Percentiles rank a stretch among this genome's conserved stretches.
phyloP scores from a whole-genome alignment of 805 yeast genomes.

The Saccharomycopsis sp. region DNA sequence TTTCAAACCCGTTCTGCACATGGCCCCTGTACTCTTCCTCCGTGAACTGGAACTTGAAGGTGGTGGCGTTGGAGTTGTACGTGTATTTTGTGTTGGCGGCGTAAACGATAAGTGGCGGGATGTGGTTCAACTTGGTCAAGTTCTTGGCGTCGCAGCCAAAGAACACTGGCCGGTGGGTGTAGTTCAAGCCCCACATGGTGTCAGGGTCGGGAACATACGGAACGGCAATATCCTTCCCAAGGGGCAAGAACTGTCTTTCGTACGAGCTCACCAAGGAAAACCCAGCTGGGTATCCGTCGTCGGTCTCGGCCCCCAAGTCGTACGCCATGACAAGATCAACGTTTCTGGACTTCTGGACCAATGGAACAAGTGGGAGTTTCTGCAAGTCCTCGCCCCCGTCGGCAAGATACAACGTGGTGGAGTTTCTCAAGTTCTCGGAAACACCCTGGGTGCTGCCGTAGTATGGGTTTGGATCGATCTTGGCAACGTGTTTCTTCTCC shows the following conservation, averaged over 20 bases:
- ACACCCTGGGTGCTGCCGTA: constrained; percentile 32
- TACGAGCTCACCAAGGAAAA: constrained; percentile 47
- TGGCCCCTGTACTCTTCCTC: constrained; percentile 47
- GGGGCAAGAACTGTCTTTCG: constrained; percentile 43
- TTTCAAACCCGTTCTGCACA: constrained; percentile 67
- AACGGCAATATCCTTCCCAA: constrained; percentile 37
- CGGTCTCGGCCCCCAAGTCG: constrained; percentile 53
- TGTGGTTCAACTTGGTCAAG: constrained; percentile 27
- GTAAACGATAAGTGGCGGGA: constrained; percentile 69
- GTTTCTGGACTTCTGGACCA: constrained; percentile 42
- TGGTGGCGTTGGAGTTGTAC: constrained; percentile 58
- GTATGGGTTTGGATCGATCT: constrained; percentile 61
- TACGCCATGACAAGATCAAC: constrained; percentile 47
- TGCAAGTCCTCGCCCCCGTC: constrained; percentile 59
- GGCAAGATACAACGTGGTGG: constrained; percentile 27
- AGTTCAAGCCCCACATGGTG: constrained; percentile 38
- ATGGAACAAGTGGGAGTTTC: constrained; percentile 47
- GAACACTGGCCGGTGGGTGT: constrained; percentile 54
- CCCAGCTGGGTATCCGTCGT: constrained; percentile 56
- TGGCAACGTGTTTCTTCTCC: constrained; percentile 14
- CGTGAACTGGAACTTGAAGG: constrained; percentile 54
- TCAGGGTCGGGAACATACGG: constrained; percentile 52
- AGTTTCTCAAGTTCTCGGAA: neutral
- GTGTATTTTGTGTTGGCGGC: constrained; percentile 64
- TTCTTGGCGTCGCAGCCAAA: constrained; percentile 62